Percentiles rank a stretch among this genome's conserved stretches.
Conservation (phyloP, 495 filamentous ascomycete genomes). For the Hypoxylon fragiforme region DNA sequence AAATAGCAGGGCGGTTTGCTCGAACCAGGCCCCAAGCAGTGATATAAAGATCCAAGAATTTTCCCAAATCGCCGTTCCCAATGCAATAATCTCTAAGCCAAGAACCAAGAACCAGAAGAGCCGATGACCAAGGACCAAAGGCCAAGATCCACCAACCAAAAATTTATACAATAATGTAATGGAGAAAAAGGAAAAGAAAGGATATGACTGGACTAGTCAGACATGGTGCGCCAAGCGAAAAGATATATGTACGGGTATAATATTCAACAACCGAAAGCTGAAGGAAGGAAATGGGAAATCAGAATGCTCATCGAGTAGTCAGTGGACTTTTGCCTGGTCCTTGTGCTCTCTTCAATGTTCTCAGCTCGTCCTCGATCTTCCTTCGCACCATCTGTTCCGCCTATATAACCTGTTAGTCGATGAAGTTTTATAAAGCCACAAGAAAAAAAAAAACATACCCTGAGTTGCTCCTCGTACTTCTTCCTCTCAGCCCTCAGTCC, state of each 20-base stretch:
- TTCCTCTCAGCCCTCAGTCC: constrained; percentile 54
- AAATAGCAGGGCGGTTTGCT: constrained; percentile 10
- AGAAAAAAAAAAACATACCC: constrained; percentile 37
- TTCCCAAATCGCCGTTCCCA: constrained; percentile 26
- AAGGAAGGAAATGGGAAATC: constrained; percentile 10
- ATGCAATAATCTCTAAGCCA: constrained; percentile 23
- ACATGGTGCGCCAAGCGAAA: constrained; percentile 9
- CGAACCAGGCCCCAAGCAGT: constrained; percentile 26
- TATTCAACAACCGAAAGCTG: constrained; percentile 25
- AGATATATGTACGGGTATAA: constrained; percentile 23
- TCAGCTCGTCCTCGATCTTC: constrained; percentile 52
- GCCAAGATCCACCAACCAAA: neutral
- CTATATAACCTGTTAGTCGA: constrained; percentile 34
- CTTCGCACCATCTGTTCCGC: constrained; percentile 52
- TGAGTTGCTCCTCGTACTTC: constrained; percentile 56
- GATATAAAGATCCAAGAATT: constrained; percentile 30
- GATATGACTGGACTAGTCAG: constrained; percentile 9
- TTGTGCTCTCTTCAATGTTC: constrained; percentile 39
- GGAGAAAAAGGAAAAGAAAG: constrained; percentile 13
- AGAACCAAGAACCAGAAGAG: too few relatives aligned
- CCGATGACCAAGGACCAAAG: too few relatives aligned
- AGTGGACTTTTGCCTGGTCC: constrained; percentile 45
- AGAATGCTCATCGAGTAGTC: constrained; percentile 24
- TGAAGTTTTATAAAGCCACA: neutral
- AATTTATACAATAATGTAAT: constrained; percentile 22